Conservation (phyloP, 1,284 basidiomycete genomes). For the Naganishia liquefaciens region DNA sequence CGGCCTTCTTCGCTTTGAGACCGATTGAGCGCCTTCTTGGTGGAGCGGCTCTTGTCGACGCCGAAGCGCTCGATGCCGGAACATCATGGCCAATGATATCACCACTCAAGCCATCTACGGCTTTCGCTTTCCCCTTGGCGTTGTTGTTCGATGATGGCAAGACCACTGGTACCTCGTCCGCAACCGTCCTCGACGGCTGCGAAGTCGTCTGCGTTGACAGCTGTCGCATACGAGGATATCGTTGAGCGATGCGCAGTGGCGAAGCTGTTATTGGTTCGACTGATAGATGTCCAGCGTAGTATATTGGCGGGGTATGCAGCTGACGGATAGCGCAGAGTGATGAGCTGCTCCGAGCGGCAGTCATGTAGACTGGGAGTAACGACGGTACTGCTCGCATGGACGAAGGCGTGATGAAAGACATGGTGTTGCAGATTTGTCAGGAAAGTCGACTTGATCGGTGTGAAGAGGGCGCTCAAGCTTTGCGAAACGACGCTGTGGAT, state of each 20-base stretch:
- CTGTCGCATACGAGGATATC: slow-evolving; percentile 22
- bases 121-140: slow-evolving; percentile 27
- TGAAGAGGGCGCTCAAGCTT: not conserved
- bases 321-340: not conserved
- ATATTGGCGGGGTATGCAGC: slow-evolving; percentile 1
- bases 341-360: not conserved
- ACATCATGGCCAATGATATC: slow-evolving; percentile 25
- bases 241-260: slow-evolving; percentile 2
- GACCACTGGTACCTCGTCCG: slow-evolving; percentile 22
- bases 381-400: slow-evolving; percentile 3
- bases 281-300: not conserved
- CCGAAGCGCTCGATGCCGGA: not conserved
- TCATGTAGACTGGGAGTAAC: slow-evolving; percentile 2
- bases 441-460: not conserved
- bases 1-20: slow-evolving; percentile 74
- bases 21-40: slow-evolving; percentile 38
- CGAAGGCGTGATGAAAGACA: slow-evolving; percentile 11
- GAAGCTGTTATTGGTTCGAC: not conserved
- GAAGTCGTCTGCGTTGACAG: slow-evolving; percentile 18
- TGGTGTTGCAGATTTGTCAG: not conserved
- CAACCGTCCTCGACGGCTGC: not conserved
- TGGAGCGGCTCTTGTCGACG: slow-evolving; percentile 6
- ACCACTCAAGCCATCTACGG: slow-evolving; percentile 10
- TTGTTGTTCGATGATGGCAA: slow-evolving; percentile 4
- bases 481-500: not conserved